Evolutionary conservation across 2,329 filamentous ascomycete species (phyloP).

Genomic region (Fulvia fulva): DNA sequence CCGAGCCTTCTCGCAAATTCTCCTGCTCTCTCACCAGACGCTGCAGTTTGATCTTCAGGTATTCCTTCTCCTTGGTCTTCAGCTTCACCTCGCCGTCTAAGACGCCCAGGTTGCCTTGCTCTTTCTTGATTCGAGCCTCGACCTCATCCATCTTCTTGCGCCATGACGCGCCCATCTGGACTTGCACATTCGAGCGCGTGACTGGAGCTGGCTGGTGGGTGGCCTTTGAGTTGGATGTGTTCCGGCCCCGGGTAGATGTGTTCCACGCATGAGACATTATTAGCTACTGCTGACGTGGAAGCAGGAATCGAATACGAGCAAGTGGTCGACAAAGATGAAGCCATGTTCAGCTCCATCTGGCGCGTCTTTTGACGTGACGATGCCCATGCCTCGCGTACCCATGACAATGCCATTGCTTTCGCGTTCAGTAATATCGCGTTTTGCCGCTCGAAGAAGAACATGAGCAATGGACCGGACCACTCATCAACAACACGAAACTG

Average conservation of each 20-base stretch:
- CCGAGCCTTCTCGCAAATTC: neutral
- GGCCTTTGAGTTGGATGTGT: neutral
- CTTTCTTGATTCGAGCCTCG: neutral
- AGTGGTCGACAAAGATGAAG: neutral
- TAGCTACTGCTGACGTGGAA: neutral
- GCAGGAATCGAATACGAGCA: neutral
- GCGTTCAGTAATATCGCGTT: too few relatives aligned
- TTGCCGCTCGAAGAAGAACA: too few relatives aligned
- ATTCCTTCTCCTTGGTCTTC: neutral
- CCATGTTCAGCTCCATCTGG: neutral
- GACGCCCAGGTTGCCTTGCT: neutral
- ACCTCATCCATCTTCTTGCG: neutral
- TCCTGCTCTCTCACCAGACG: neutral
- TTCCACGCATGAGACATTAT: neutral
- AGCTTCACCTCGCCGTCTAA: neutral
- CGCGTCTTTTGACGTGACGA: neutral
- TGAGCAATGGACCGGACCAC: too few relatives aligned
- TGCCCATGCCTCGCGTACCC: neutral
- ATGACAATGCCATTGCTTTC: neutral
- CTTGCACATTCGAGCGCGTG: neutral
- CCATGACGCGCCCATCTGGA: neutral
- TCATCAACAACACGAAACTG: too few relatives aligned
- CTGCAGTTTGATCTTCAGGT: neutral
- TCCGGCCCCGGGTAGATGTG: neutral
- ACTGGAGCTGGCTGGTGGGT: neutral